Evolutionary conservation across 805 yeast genomes (phyloP).

Genomic region (Pichia manshurica): DNA sequence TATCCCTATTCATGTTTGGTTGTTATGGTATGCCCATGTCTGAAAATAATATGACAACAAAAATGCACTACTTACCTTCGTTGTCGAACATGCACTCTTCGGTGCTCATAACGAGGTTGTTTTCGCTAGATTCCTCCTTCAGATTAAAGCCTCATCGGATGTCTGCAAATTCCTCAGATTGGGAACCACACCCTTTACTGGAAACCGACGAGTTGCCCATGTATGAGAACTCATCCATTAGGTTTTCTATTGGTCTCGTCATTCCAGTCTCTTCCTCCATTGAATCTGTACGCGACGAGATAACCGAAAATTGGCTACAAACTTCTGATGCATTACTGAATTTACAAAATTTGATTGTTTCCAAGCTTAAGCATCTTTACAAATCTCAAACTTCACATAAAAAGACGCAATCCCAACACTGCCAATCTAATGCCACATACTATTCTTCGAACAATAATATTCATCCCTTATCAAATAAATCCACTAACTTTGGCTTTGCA

Average conservation of each 20-base stretch:
- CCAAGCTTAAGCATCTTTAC: constrained; percentile 30
- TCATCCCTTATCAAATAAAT: neutral
- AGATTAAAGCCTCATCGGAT: constrained; percentile 10
- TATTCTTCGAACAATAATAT: neutral
- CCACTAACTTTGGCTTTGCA: constrained; percentile 32
- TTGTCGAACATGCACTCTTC: constrained; percentile 33
- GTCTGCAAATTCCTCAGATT: constrained; percentile 19
- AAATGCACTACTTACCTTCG: constrained; percentile 43
- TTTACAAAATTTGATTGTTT: constrained; percentile 35
- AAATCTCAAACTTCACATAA: constrained; percentile 7
- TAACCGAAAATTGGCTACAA: constrained; percentile 47
- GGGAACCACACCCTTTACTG: constrained; percentile 42
- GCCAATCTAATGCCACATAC: neutral
- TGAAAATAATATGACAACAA: constrained; percentile 39
- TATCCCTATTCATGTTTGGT: constrained; percentile 52
- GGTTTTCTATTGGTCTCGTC: constrained; percentile 45
- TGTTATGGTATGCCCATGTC: constrained; percentile 45
- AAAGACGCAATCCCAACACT: neutral
- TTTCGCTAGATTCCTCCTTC: constrained; percentile 29
- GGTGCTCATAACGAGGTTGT: constrained; percentile 41
- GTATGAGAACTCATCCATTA: constrained; percentile 17
- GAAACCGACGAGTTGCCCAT: constrained; percentile 25
- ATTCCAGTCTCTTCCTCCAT: constrained; percentile 36
- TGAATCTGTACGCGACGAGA: constrained; percentile 32
- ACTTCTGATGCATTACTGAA: constrained; percentile 35